Base-by-base conservation (phyloP, 129 eudicot species). In the Helianthus annuus region DNA sequence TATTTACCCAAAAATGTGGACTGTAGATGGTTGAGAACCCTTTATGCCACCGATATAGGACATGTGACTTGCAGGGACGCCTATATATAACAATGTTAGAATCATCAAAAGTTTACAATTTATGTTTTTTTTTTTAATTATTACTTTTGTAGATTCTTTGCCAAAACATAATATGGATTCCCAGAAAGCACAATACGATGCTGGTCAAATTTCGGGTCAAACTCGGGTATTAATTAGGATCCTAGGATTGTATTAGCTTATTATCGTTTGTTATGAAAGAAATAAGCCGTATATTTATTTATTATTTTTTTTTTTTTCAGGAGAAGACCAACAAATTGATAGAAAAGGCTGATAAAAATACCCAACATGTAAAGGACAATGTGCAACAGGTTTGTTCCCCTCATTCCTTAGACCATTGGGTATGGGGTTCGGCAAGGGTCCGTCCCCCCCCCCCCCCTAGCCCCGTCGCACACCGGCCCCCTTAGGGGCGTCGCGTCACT, bases 121-220 rank as follows among this genome's bases (percentile, higher is more conserved):
- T 66, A 13, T 12, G n/a, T 4, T 1, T 48, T 52, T 34, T 34
- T 52, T 16, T 19, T 19, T 19, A 19, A 19, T 19, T 40, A 1
- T 56, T 59, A 53, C 45, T 15, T 69, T 49, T 46, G 19, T 61
- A 45, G 4, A 39, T n/a, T 51, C 10, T 22, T 48, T 1, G 7
- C 58, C 10, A 73, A 9, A 61, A 36, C 64, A 62, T 7, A 81
- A 65, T 49, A 82, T 85, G 90, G 78, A 82, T 68, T 77, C 87
- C 34, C 69, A 76, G 52, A 72, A 60, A 60, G 72, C 80, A 45
- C 72, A 78, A 27, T 80, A 71, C 78, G 54, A 76, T 22, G 87
- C 90, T 24, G 90, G 87, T 39, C 69, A 79, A 65, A 55, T 82
- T 68, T 75, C 77, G 38, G 85, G 84, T 57, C 82, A 79, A 66